Conservation (phyloP, 306 rosid genomes). For the Clitoria ternatea region DNA sequence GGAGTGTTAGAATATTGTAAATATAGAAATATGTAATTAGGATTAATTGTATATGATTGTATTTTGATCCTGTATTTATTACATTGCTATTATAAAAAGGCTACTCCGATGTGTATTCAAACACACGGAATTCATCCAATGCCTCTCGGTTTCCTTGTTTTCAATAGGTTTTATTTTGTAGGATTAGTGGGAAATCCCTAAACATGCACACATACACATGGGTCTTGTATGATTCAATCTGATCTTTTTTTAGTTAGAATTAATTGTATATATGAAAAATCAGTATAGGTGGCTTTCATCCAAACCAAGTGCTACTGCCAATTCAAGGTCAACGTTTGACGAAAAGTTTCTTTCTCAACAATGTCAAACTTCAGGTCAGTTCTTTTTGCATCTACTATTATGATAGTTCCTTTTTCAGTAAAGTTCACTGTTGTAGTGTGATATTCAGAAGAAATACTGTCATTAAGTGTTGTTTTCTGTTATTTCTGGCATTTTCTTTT, state of each 20-base stretch:
- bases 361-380: conserved; percentile 83
- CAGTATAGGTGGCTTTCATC: conserved; percentile 97
- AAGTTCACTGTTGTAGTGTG: conserved; percentile 11
- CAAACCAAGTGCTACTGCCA: conserved; percentile 53
- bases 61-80: too few species aligned
- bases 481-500: background rate
- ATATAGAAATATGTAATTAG: too few species aligned
- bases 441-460: background rate
- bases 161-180: too few species aligned
- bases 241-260: background rate
- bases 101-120: too few species aligned
- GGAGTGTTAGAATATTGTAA: too few species aligned
- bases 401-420: background rate
- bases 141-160: too few species aligned
- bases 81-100: too few species aligned
- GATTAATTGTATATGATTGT: too few species aligned
- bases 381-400: conserved; percentile 14
- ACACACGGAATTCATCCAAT: too few species aligned
- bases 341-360: conserved; percentile 89
- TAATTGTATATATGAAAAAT: conserved; percentile 33
- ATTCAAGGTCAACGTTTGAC: conserved; percentile 71
- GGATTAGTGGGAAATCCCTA: conserved; percentile 7
- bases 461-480: background rate
- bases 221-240: background rate
- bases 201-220: background rate